Percentiles rank a stretch among this genome's conserved stretches.
Evolutionary conservation across 257 asterid species (phyloP).

Genomic region (Ligustrum vulgare): DNA sequence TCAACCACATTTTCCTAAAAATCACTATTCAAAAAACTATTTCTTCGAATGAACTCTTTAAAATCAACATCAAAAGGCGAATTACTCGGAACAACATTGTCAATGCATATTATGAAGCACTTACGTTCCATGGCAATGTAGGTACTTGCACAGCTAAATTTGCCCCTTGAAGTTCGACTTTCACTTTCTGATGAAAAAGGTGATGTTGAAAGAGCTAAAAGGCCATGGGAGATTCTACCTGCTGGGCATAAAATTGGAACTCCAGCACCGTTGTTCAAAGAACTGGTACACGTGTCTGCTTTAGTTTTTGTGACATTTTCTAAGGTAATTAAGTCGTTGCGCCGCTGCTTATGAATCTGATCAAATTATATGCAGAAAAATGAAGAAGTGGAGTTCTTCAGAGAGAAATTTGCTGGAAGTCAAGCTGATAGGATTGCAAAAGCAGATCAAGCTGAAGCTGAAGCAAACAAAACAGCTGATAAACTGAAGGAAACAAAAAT

Average conservation of each 20-base stretch:
- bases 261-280: slow-evolving; percentile 73
- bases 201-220: slow-evolving; percentile 66
- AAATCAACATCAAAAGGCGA: too few relatives aligned
- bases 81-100: neutral
- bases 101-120: slow-evolving; percentile 15
- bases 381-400: slow-evolving; percentile 61
- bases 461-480: slow-evolving; percentile 54
- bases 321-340: slow-evolving; percentile 16
- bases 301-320: slow-evolving; percentile 1
- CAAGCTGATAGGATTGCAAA: slow-evolving; percentile 81
- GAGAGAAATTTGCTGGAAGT: slow-evolving; percentile 82
- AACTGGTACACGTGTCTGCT: slow-evolving; percentile 54
- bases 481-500: slow-evolving; percentile 61
- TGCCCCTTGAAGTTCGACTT: slow-evolving; percentile 55
- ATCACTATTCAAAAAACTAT: too few relatives aligned
- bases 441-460: slow-evolving; percentile 55
- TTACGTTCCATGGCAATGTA: slow-evolving; percentile 24
- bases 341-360: slow-evolving; percentile 20
- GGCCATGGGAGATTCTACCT: slow-evolving; percentile 82
- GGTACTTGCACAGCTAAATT: slow-evolving; percentile 93
- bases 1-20: too few relatives aligned
- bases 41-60: too few relatives aligned
- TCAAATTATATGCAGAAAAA: slow-evolving; percentile 63
- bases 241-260: slow-evolving; percentile 88
- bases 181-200: slow-evolving; percentile 71